Evolutionary conservation across 768 basidiomycete species (phyloP).

Genomic region (Collybiopsis confluens): DNA sequence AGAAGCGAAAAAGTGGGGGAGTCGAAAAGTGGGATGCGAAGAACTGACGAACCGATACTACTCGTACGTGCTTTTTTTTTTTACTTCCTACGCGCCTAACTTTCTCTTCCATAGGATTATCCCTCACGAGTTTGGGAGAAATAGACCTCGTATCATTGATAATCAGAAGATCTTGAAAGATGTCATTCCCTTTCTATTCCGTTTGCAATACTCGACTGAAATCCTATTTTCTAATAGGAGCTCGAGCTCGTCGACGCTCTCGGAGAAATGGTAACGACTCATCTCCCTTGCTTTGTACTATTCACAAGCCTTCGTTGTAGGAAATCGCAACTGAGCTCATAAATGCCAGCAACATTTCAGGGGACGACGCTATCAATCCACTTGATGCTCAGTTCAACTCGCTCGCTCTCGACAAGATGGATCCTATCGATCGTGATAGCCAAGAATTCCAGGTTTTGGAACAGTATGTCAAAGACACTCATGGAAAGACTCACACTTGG

Average conservation of each 20-base stretch:
- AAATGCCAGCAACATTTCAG: conserved; percentile 32
- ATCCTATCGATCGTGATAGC: conserved; percentile 34
- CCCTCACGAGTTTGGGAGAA: conserved; percentile 57
- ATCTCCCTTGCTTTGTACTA: background rate
- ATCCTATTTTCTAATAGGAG: conserved; percentile 29
- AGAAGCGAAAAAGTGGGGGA: conserved; percentile 31
- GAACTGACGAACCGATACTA: conserved; percentile 50
- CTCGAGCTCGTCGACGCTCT: conserved; percentile 62
- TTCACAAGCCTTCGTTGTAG: conserved; percentile 18
- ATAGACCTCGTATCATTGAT: conserved; percentile 41
- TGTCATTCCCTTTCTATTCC: conserved; percentile 21
- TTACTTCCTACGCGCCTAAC: background rate
- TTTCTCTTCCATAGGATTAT: conserved; percentile 39
- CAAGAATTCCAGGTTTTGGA: conserved; percentile 46
- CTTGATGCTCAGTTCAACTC: conserved; percentile 53
- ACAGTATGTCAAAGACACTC: conserved; percentile 49
- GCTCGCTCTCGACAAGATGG: conserved; percentile 48
- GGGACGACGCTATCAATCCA: conserved; percentile 49
- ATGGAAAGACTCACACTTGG: conserved; percentile 50
- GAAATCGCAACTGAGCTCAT: conserved; percentile 60
- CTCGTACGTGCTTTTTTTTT: conserved; percentile 34
- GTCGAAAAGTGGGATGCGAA: conserved; percentile 35
- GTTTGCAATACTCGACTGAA: background rate
- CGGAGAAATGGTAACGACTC: conserved; percentile 49
- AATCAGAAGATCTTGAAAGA: conserved; percentile 33